Evolutionary conservation across 306 rosid genomes (phyloP).

Genomic region (Inga laurina): DNA sequence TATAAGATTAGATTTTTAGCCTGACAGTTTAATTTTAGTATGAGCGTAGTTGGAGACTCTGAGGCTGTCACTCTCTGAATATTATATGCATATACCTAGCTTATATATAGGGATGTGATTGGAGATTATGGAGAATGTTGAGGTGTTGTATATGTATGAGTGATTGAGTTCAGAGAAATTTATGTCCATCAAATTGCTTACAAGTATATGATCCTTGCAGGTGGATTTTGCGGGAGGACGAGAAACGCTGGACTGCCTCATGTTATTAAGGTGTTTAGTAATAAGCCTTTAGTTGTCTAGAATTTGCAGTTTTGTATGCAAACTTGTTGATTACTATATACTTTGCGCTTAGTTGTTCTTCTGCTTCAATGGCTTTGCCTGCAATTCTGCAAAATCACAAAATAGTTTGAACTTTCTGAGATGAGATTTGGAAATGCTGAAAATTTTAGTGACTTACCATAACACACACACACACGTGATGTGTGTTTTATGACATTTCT

Average conservation of each 20-base stretch:
- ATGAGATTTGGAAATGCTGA: background rate
- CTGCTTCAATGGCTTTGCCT: background rate
- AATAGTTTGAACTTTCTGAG: background rate
- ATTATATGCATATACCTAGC: background rate
- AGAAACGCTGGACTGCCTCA: background rate
- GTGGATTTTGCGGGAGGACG: conserved; percentile 11
- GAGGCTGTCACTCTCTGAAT: background rate
- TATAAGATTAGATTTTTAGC: background rate
- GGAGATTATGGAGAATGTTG: background rate
- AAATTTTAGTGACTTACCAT: background rate
- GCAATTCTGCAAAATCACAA: background rate
- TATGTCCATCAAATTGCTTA: conserved; percentile 12
- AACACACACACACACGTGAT: no score
- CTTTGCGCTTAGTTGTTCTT: background rate
- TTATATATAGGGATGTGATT: background rate
- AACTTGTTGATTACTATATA: background rate
- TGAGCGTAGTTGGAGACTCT: background rate
- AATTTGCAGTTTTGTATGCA: conserved; percentile 27
- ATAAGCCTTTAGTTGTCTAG: conserved; percentile 18
- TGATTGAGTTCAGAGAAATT: background rate
- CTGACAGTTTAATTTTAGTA: background rate
- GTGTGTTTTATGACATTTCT: background rate
- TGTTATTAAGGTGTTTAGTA: background rate
- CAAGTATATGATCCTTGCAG: conserved; percentile 26
- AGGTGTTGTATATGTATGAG: background rate